phyloP scores from a whole-genome alignment of 495 filamentous ascomycete species.

The Xylaria venustula region DNA sequence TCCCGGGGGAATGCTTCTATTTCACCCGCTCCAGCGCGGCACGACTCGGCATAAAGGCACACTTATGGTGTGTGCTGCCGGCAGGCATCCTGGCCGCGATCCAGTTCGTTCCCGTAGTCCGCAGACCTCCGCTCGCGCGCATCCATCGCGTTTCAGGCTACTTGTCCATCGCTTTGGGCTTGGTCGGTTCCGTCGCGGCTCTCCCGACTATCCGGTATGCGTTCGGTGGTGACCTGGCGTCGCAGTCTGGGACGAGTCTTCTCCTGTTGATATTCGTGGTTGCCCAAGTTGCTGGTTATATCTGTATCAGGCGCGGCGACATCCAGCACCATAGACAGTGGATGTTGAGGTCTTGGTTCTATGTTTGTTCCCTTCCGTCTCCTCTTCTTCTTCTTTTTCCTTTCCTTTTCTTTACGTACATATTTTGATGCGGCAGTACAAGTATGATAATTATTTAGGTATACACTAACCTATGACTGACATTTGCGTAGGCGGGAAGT shows the following conservation, averaged over 20 bases:
- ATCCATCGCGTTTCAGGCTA: background rate
- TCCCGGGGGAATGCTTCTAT: constrained; percentile 8
- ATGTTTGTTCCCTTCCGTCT: background rate
- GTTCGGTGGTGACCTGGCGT: constrained; percentile 6
- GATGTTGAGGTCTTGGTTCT: constrained; percentile 11
- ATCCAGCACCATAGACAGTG: background rate
- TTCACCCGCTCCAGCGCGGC: background rate
- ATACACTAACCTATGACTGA: background rate
- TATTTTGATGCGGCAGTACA: too few species aligned
- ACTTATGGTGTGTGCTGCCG: constrained; percentile 3
- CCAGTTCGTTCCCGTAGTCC: constrained; percentile 3
- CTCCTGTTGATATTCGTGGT: background rate
- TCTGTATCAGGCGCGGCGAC: background rate
- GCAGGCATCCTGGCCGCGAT: background rate
- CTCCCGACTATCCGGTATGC: background rate
- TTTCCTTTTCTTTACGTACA: background rate
- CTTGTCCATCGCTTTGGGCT: background rate
- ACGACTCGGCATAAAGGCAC: background rate
- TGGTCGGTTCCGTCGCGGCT: background rate
- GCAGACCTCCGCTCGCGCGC: background rate
- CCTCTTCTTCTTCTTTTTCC: too few species aligned
- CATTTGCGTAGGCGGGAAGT: background rate
- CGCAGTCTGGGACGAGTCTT: background rate
- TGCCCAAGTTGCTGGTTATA: background rate
- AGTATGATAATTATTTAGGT: too few species aligned